Percentiles rank a stretch among this genome's conserved stretches.
Evolutionary conservation across 1,139 yeast genomes (phyloP).

Genomic region (Zygoascus meyerae): DNA sequence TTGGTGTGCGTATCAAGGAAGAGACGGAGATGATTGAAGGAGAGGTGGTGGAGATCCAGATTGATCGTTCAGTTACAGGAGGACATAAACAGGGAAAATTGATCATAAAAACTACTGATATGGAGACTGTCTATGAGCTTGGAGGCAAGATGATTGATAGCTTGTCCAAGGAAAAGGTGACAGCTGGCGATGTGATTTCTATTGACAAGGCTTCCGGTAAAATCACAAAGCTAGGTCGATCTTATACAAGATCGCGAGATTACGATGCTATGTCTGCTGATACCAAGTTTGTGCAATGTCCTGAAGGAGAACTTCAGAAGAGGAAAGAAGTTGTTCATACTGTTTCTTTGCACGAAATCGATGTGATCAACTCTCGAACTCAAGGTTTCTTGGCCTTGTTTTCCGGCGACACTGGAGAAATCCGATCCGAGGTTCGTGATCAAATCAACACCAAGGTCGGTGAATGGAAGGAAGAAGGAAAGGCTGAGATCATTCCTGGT

Average conservation of each 20-base stretch:
- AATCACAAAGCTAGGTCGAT: constrained; percentile 88
- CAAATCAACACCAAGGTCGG: constrained; percentile 96
- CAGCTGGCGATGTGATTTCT: constrained; percentile 95
- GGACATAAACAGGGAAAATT: constrained; percentile 98
- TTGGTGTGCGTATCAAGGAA: constrained; percentile 92
- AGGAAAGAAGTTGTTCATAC: constrained; percentile 95
- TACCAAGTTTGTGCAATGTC: constrained; percentile 94
- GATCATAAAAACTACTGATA: constrained; percentile 95
- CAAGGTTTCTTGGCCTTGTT: constrained; percentile 96
- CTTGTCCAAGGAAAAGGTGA: constrained; percentile 85
- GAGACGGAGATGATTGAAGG: constrained; percentile 98
- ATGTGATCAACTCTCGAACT: constrained; percentile 94
- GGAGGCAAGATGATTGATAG: constrained; percentile 98
- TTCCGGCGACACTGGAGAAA: constrained; percentile 97
- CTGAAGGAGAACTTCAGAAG: constrained; percentile 96
- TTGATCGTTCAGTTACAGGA: constrained; percentile 92
- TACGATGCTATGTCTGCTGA: constrained; percentile 99
- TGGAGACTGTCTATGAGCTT: constrained; percentile 97
- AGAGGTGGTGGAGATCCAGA: constrained; percentile 97
- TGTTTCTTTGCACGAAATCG: constrained; percentile 94
- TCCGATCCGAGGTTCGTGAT: constrained; percentile 90
- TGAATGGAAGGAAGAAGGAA: constrained; percentile 99
- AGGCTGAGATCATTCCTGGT: constrained; percentile 97
- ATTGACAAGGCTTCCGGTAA: constrained; percentile 96
- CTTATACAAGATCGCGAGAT: constrained; percentile 93